Percentiles rank a stretch among this genome's conserved stretches.
Conservation (phyloP, 805 yeast species). For the Limtongia smithiae region DNA sequence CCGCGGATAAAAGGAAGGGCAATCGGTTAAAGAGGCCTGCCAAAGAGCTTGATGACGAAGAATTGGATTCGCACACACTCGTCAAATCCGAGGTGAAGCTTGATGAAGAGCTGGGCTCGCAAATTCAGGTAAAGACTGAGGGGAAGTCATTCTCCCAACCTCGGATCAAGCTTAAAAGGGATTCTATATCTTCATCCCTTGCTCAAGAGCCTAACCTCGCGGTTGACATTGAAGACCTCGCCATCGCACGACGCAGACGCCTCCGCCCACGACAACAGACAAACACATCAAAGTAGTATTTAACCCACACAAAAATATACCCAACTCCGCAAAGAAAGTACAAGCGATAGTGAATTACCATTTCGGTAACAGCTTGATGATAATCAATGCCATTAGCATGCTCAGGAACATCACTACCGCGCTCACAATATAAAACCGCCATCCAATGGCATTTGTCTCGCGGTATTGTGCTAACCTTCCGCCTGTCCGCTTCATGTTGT, state of each 20-base stretch:
- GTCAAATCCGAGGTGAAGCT: background rate
- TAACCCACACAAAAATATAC: background rate
- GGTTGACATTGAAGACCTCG: background rate
- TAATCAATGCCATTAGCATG: slow-evolving; percentile 36
- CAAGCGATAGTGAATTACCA: slow-evolving; percentile 8
- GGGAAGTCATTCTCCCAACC: background rate
- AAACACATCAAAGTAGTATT: background rate
- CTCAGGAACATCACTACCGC: slow-evolving; percentile 37
- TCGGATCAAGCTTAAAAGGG: background rate
- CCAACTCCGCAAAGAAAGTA: background rate
- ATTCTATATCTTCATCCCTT: background rate
- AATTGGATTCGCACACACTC: too few relatives aligned
- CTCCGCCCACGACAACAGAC: background rate
- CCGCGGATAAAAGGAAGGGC: slow-evolving; percentile 38
- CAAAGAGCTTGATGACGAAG: too few relatives aligned
- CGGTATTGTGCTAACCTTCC: slow-evolving; percentile 37
- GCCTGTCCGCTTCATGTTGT: slow-evolving; percentile 39
- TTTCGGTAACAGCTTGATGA: slow-evolving; percentile 34
- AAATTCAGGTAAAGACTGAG: background rate
- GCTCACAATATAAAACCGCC: slow-evolving; percentile 41
- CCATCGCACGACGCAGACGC: background rate
- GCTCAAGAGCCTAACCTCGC: background rate
- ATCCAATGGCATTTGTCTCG: slow-evolving; percentile 39
- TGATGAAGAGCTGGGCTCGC: background rate
- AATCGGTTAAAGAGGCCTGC: too few relatives aligned